A percentile compares a stretch with the other conserved stretches of the same genome.
Evolutionary conservation across 2,329 filamentous ascomycete species (phyloP).

Genomic region (Ascocoryne sarcoides): DNA sequence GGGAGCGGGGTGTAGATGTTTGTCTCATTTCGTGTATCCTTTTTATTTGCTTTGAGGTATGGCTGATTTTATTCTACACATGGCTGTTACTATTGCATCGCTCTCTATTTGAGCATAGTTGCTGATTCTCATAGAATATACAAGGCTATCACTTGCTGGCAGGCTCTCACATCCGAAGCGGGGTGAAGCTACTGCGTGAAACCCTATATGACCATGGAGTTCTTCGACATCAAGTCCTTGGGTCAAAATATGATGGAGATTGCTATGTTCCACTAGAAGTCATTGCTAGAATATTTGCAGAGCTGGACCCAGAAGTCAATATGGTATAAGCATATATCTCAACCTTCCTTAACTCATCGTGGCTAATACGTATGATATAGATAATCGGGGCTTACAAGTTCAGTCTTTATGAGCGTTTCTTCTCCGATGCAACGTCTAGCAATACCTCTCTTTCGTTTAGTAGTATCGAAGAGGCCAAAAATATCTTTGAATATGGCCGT

Average conservation of each 20-base stretch:
- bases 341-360: neutral
- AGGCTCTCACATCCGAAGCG: neutral
- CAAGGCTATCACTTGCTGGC: neutral
- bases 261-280: neutral
- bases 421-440: neutral
- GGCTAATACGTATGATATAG: conserved; percentile 1
- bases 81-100: too few species aligned
- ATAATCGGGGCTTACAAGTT: neutral
- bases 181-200: neutral
- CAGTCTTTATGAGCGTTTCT: neutral
- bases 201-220: neutral
- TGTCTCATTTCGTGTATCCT: conserved; percentile 16
- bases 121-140: conserved; percentile 12
- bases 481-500: conserved; percentile 6
- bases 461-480: conserved; percentile 8
- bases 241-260: neutral
- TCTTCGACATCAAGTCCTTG: neutral
- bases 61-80: neutral
- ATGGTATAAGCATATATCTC: neutral
- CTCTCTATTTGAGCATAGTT: neutral
- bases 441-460: conserved; percentile 3
- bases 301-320: neutral
- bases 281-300: conserved; percentile 1
- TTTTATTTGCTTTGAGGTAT: conserved; percentile 18
- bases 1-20: conserved; percentile 10